Base-by-base conservation (phyloP, 768 basidiomycete genomes). In the Tylopilus rubrobrunneus region DNA sequence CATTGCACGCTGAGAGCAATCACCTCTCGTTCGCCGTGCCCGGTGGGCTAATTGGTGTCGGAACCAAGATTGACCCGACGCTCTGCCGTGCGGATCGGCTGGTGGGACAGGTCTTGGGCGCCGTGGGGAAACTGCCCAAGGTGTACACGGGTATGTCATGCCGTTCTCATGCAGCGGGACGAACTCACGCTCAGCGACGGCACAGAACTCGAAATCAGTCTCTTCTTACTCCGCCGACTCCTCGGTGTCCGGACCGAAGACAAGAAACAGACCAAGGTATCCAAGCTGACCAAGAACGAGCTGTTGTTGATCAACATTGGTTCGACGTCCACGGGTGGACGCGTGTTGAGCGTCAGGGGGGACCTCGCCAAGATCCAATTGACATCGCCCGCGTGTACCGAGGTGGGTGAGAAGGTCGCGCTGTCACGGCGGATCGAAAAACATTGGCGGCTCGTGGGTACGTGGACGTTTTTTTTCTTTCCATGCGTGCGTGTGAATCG, bases 221-320 rank as follows among this genome's bases (percentile, higher is more conserved):
- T 95, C 62, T 99, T 98, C 86, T 77, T 98, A 31, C 87, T 99
- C 33, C 90, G 97, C 56, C 85, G 97, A 55, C 75, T 98, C 50
- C 83, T 98, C n/a, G 96, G 97, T 68, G 97, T 99, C 57, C 94
- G 95, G 72, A 93, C 94, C 23, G 96, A 98, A 72, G 97, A 98
- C 76, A 97, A 95, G 78, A 99, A 98, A 71, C 92, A 95, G 70
- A 97, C 97, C 21, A 99, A 94, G 73, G 91, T 92, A 23, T 78
- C 90, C 49, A 97, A 97, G 71, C 81, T 97, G 43, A 80, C 84
- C 54, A 96, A 96, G 74, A 88, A 87, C 71, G 95, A 97, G 73
- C 79, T 95, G 2, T 74, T 98, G 3, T 82, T 98, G 56, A 95
- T 99, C 78, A 98, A 98, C 76, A 98, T 99, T 53, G 95, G 96